Evolutionary conservation across 2,329 filamentous ascomycete species (phyloP).

Genomic region (Cladosporium sp.): DNA sequence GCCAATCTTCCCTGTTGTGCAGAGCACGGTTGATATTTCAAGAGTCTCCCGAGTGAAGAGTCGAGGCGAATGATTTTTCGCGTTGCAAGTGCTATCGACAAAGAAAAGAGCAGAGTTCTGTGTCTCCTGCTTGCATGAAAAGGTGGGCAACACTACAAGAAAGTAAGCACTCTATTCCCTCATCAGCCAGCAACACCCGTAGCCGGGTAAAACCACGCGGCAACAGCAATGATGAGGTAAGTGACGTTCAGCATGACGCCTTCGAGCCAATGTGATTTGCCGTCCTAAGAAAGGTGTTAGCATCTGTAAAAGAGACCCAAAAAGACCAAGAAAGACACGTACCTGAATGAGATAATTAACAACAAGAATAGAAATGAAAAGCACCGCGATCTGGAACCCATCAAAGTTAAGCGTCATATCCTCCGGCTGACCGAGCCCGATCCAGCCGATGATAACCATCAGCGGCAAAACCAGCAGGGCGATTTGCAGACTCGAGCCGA

Average conservation of each 20-base stretch:
- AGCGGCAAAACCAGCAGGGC: slow-evolving; percentile 58
- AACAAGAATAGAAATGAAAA: slow-evolving; percentile 46
- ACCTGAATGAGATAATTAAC: slow-evolving; percentile 51
- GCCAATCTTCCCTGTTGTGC: no score
- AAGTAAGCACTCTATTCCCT: no score
- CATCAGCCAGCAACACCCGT: not conserved
- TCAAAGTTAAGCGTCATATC: slow-evolving; percentile 77
- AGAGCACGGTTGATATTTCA: no score
- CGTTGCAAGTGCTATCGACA: no score
- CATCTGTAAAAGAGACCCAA: slow-evolving; percentile 22
- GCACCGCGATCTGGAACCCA: slow-evolving; percentile 71
- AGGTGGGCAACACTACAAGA: not conserved
- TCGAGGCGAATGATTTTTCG: no score
- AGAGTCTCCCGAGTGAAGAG: no score
- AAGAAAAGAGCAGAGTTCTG: no score
- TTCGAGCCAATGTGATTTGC: slow-evolving; percentile 50
- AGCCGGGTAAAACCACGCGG: slow-evolving; percentile 49
- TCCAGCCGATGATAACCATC: slow-evolving; percentile 58
- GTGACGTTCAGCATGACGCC: slow-evolving; percentile 56
- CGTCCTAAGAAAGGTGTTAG: slow-evolving; percentile 32
- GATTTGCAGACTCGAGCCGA: slow-evolving; percentile 63
- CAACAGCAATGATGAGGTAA: slow-evolving; percentile 59
- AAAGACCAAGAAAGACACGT: slow-evolving; percentile 41
- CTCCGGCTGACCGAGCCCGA: slow-evolving; percentile 43
- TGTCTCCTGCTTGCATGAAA: not conserved